Conservation (phyloP, 2,329 filamentous ascomycete genomes). For the Fusarium miscanthi region DNA sequence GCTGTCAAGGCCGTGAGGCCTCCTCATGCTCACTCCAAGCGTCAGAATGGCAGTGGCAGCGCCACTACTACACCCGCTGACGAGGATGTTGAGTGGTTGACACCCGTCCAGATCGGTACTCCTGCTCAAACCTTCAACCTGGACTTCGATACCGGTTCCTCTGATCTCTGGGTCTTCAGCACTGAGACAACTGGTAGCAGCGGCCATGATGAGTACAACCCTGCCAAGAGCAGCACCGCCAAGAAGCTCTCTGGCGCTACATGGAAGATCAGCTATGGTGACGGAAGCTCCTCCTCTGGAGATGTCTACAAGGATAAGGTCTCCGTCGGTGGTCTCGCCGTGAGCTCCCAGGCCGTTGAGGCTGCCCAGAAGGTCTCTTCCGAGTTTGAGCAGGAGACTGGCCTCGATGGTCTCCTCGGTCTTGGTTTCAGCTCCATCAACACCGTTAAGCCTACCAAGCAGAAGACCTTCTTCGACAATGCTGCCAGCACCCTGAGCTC, state of each 20-base stretch:
- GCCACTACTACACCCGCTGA: slow-evolving; percentile 41
- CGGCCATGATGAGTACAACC: slow-evolving; percentile 55
- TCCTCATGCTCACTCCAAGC: slow-evolving; percentile 31
- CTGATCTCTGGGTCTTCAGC: slow-evolving; percentile 62
- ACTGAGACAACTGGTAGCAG: slow-evolving; percentile 53
- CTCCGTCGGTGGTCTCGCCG: slow-evolving; percentile 54
- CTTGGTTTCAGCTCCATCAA: slow-evolving; percentile 57
- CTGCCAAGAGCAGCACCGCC: slow-evolving; percentile 53
- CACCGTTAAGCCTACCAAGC: slow-evolving; percentile 53
- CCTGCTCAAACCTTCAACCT: slow-evolving; percentile 57
- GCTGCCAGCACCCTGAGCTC: slow-evolving; percentile 32
- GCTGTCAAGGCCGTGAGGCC: slow-evolving; percentile 40
- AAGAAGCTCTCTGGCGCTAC: slow-evolving; percentile 50
- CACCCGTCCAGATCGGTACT: slow-evolving; percentile 56
- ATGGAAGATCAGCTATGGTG: slow-evolving; percentile 58
- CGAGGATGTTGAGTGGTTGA: slow-evolving; percentile 53
- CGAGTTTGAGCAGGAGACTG: slow-evolving; percentile 52
- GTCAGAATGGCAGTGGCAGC: slow-evolving; percentile 46
- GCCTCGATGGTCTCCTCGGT: slow-evolving; percentile 57
- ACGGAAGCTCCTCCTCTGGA: slow-evolving; percentile 56
- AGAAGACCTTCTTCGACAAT: slow-evolving; percentile 58
- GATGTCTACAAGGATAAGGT: slow-evolving; percentile 58
- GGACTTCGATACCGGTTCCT: slow-evolving; percentile 60
- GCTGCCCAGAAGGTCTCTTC: slow-evolving; percentile 54
- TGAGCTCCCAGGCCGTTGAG: slow-evolving; percentile 56